phyloP scores from a whole-genome alignment of 2,329 filamentous ascomycete genomes.

The Epichloe gansuensis region DNA sequence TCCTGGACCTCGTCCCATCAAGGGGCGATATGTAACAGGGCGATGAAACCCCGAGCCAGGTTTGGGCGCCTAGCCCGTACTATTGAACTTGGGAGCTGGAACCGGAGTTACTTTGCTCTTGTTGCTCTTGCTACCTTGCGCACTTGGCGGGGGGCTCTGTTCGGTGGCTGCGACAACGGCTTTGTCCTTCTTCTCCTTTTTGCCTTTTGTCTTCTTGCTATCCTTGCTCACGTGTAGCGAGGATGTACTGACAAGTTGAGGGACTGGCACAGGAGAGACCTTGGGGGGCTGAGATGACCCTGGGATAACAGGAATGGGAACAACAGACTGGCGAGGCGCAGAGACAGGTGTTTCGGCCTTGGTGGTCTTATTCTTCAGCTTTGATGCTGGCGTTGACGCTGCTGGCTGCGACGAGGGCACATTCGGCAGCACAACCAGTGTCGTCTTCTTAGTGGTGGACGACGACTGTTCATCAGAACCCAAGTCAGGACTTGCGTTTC shows the following conservation, averaged over 20 bases:
- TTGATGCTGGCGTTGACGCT: conserved; percentile 13
- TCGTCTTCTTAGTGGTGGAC: conserved; percentile 17
- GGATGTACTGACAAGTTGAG: conserved; percentile 6
- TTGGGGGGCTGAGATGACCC: conserved; percentile 16
- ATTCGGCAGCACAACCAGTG: conserved; percentile 20
- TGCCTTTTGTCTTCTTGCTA: conserved; percentile 18
- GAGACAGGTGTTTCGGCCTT: conserved; percentile 17
- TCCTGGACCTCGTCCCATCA: background rate
- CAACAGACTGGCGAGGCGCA: conserved; percentile 16
- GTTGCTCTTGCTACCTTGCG: conserved; percentile 8
- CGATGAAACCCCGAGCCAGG: background rate
- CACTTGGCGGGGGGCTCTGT: conserved; percentile 12
- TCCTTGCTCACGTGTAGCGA: conserved; percentile 14
- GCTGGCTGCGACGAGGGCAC: conserved; percentile 13
- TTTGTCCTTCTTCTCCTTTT: conserved; percentile 18
- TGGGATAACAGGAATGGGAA: conserved; percentile 25
- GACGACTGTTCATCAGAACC: conserved; percentile 18
- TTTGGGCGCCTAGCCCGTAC: conserved; percentile 13
- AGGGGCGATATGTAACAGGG: background rate
- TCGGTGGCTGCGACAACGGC: conserved; percentile 7
- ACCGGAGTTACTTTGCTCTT: conserved; percentile 15
- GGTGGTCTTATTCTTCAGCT: conserved; percentile 10
- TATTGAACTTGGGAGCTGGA: conserved; percentile 11
- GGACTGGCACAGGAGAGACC: conserved; percentile 13
- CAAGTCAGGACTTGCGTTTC: conserved; percentile 21